Evolutionary conservation across 805 yeast genomes (phyloP).

Genomic region (Saccharomyces mikatae): DNA sequence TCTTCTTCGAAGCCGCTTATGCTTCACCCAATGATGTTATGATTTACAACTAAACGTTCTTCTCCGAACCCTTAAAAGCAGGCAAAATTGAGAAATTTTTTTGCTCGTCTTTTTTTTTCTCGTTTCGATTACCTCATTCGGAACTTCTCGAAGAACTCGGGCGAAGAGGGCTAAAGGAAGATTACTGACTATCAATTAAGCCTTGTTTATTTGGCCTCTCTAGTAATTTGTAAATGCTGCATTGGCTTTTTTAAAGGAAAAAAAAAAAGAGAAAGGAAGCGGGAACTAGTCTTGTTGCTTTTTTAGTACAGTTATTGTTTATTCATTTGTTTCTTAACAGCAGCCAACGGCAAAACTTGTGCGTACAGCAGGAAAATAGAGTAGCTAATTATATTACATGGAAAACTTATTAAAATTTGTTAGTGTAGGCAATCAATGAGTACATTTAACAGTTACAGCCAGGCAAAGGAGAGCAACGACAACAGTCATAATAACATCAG

Average conservation of each 20-base stretch:
- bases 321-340: not conserved
- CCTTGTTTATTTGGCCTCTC: not conserved
- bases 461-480: not conserved
- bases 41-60: not conserved
- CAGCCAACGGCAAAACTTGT: not conserved
- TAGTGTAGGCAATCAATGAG: not conserved
- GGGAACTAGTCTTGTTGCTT: not conserved
- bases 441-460: not conserved
- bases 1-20: not conserved
- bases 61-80: not conserved
- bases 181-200: not conserved
- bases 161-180: not conserved
- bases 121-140: not conserved
- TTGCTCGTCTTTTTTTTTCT: not conserved
- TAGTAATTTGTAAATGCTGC: not conserved
- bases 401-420: not conserved
- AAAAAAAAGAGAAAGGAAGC: not conserved
- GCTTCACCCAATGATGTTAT: not conserved
- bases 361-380: not conserved
- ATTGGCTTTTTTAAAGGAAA: not conserved
- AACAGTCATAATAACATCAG: not conserved
- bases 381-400: not conserved
- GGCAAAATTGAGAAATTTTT: not conserved
- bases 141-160: not conserved
- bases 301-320: not conserved